These are phyloP conservation scores for Hanseniaspora vineae DNA, from an alignment of 805 yeast genomes.

Conservation along the genomic window DNA sequence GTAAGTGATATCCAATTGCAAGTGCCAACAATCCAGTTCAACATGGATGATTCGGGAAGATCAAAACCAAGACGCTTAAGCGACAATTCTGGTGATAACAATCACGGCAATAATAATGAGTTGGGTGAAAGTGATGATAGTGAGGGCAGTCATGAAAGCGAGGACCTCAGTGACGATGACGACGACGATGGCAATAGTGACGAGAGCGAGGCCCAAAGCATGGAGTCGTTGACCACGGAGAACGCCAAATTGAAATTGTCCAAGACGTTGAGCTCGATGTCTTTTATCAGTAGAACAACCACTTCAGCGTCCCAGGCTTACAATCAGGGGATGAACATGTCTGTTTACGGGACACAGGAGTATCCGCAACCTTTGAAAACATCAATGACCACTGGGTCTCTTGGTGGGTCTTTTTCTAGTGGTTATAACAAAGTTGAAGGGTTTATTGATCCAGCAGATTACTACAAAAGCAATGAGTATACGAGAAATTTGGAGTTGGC, in stretches of 20 bases:
- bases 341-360: neutral
- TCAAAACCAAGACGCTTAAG: too few relatives aligned
- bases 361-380: neutral
- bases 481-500: neutral
- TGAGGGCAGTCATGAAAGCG: neutral
- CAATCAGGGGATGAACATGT: neutral
- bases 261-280: neutral
- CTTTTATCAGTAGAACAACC: neutral
- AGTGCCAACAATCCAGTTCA: too few relatives aligned
- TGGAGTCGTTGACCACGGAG: neutral
- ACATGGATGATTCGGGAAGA: too few relatives aligned
- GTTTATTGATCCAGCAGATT: neutral
- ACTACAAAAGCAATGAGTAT: neutral
- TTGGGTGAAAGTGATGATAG: neutral
- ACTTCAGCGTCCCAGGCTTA: neutral
- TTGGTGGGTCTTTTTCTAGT: neutral
- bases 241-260: neutral
- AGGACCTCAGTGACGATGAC: neutral
- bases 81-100: neutral
- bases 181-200: neutral
- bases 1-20: too few relatives aligned
- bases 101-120: too few relatives aligned
- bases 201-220: neutral
- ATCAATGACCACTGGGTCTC: neutral
- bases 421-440: neutral